phyloP scores from a whole-genome alignment of 495 filamentous ascomycete genomes.

The Sordaria brevicollis region DNA sequence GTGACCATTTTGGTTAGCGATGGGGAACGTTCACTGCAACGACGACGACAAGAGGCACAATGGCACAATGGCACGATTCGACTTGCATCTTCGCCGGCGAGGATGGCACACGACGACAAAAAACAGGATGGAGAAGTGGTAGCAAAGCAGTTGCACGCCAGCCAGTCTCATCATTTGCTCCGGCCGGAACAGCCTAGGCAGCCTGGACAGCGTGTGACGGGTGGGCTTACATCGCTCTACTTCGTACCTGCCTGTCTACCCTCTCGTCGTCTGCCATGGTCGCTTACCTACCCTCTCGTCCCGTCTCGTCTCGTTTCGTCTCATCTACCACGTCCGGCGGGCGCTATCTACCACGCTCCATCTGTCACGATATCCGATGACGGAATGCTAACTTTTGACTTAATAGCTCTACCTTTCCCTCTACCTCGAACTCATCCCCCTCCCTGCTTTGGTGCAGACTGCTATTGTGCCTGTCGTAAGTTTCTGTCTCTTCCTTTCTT shows the following conservation, averaged over 20 bases:
- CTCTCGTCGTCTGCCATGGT: background rate
- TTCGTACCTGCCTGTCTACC: too few relatives aligned
- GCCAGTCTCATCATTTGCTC: too few relatives aligned
- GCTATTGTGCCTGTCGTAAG: slow-evolving; percentile 64
- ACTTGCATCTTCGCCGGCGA: too few relatives aligned
- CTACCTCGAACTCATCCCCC: slow-evolving; percentile 74
- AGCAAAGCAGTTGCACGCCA: too few relatives aligned
- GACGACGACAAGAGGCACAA: background rate
- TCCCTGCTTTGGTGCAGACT: slow-evolving; percentile 61
- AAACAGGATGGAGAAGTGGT: too few relatives aligned
- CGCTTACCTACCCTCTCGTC: background rate
- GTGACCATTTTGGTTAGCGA: background rate
- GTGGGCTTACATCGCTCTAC: too few relatives aligned
- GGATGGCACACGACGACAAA: too few relatives aligned
- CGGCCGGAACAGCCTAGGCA: too few relatives aligned
- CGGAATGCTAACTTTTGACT: too few relatives aligned
- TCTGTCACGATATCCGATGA: too few relatives aligned
- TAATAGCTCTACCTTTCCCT: slow-evolving; percentile 78
- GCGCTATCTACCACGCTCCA: too few relatives aligned
- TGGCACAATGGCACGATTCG: background rate
- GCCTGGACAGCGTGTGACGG: too few relatives aligned
- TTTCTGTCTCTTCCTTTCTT: slow-evolving; percentile 2
- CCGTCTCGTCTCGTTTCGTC: background rate
- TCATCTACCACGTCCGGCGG: background rate
- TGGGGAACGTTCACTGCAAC: background rate